Percentiles rank a stretch among this genome's conserved stretches.
Evolutionary conservation across 225 moss, liverwort and hornwort genomes (phyloP).

Genomic region (Polytrichum commune): DNA sequence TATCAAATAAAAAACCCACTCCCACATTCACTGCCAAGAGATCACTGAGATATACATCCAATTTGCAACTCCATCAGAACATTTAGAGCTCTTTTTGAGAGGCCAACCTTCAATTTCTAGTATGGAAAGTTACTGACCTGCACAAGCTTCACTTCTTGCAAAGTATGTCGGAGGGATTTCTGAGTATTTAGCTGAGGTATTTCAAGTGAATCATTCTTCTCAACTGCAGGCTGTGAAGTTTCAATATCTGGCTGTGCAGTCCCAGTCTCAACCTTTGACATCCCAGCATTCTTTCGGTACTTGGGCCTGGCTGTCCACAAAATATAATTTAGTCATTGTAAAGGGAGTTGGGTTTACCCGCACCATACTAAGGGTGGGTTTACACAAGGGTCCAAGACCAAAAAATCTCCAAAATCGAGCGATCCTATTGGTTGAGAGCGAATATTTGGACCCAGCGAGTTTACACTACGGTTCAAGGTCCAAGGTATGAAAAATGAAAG

Average conservation of each 20-base stretch:
- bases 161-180: slow-evolving; percentile 35
- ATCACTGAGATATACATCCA: no score
- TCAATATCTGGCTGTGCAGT: background rate
- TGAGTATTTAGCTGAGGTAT: slow-evolving; percentile 8
- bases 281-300: slow-evolving; percentile 27
- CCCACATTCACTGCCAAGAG: no score
- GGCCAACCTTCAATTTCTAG: background rate
- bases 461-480: no score
- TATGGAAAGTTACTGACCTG: slow-evolving; percentile 31
- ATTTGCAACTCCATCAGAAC: background rate
- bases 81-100: background rate
- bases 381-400: no score
- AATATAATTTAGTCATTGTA: background rate
- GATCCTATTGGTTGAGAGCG: no score
- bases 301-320: slow-evolving; percentile 36
- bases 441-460: no score
- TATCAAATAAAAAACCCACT: no score
- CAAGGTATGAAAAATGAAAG: no score
- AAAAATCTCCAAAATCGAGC: no score
- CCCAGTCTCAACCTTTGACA: background rate
- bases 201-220: background rate
- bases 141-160: slow-evolving; percentile 55
- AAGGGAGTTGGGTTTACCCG: background rate
- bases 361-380: no score
- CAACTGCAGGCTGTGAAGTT: background rate